Evolutionary conservation across 805 yeast species (phyloP), one percentile per base, ranked within the genome.

Genomic region (Yarrowia bubula): DNA sequence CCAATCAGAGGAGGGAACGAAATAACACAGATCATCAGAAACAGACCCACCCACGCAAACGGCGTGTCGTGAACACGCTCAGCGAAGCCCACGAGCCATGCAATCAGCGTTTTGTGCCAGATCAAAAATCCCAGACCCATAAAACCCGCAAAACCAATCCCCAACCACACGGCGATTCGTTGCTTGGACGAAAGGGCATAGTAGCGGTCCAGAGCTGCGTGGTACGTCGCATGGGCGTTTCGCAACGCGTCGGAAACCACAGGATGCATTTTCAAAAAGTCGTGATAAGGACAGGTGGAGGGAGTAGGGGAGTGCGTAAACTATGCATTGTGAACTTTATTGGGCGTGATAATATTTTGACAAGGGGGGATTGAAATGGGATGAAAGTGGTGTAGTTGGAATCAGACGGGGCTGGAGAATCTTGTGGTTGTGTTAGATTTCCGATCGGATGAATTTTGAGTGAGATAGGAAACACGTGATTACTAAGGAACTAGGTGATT

Each of bases 1-100:
- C 99, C 99, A 38, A 91, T 75, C 69, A 93, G 68, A 1, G 98
- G 99, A 1, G 99, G 98, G 78, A 93, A 92, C 0, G 95, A 86
- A 4, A 92, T 92, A 1, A 81, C 32, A 69, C 87, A 83, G 3
- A 92, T 75, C 51, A 87, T 73, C 4, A 75, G 15, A 61, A 86
- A 82, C 66, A 92, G 68, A 2, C 78, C 66, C 3, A 76, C 66
- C 68, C 76, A 72, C 47, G 79, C 79, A 17, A 73, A 73, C 22
- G 70, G 71, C 64, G 75, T 69, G 38, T 68, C 68, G 18, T 72
- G 68, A 71, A 76, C 76, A 47, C 66, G 61, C n/a, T 68, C 68
- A 7, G 78, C 69, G 18, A 73, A 66, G n/a, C 65, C 69, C 17
- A 73, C 75, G 67, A 77, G 66, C 68, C 72, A 69, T 31, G 68